Evolutionary conservation across 176 grass and related monocot species (phyloP), one percentile per base, ranked within the genome.

Genomic region (Puccinellia tenuiflora): DNA sequence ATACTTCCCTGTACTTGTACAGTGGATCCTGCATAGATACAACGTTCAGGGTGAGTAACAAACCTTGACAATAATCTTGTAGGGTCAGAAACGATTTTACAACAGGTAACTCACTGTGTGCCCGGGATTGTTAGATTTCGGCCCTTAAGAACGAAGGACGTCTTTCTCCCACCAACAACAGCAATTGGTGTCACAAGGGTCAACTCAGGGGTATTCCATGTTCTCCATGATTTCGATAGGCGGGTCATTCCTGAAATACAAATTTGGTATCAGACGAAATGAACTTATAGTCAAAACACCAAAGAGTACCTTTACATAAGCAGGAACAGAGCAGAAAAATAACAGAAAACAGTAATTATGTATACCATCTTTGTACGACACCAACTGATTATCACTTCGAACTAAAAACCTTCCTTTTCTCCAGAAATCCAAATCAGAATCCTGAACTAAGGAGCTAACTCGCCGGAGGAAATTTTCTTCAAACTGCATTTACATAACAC

Each of bases 161-260:
- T 90, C 83, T 94, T 88, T 40, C 55, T 88, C 66, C 93, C 93
- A 83, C 91, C 80, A 56, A 99, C 93, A 70, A 96, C 91, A 78
- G 93, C 93, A 85, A 96, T 82, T 76, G 97, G 97, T 81, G 97
- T 90, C 55, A 96, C 92, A 74, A 91, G 88, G 40, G 88, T 95
- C 89, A 99, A 86, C 81, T 96, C 97, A 22, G 93, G 97, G 73
- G 93, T 90, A 90, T 89, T 96, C 97, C 93, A 99, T 35, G 93
- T 92, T 70, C 86, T 92, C 97, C 97, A 99, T 59, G 97, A 94
- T 83, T 99, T 99, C 7, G 93, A 99, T 68, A 96, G 43, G 30
- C 84, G 87, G 57, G 89, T 89, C 81, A 74, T 86, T 79, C 97
- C 97, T 99, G 85, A 47, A 83, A 86, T 71, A 81, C 10, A 78